Evolutionary conservation across 495 filamentous ascomycete genomes (phyloP).

Genomic region (Tuber microsphaerosporum): DNA sequence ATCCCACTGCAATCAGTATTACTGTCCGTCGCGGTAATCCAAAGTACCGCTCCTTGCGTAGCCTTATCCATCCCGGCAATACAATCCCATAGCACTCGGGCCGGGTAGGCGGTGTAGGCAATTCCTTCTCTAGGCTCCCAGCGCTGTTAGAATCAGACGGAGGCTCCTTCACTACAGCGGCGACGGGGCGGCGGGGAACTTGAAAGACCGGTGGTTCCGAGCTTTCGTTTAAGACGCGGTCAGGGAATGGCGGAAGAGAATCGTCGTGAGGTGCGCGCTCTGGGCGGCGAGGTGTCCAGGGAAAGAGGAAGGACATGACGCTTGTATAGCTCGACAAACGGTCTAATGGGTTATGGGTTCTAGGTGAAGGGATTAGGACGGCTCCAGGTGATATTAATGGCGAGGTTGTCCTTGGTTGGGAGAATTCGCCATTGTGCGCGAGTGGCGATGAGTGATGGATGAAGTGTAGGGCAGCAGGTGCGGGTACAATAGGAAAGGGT

Average conservation of each 20-base stretch:
- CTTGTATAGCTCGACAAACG: background rate
- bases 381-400: background rate
- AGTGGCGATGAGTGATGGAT: background rate
- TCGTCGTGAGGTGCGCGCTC: background rate
- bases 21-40: constrained; percentile 18
- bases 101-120: background rate
- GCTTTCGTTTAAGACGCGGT: background rate
- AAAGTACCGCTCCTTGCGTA: constrained; percentile 9
- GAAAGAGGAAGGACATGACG: background rate
- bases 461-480: background rate
- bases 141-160: background rate
- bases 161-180: background rate
- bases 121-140: background rate
- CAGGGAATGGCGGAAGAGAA: background rate
- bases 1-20: constrained; percentile 38
- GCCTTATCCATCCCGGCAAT: background rate
- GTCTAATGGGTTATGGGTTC: background rate
- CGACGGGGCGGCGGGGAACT: background rate
- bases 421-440: background rate
- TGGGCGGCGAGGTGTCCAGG: background rate
- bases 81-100: background rate
- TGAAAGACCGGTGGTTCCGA: background rate
- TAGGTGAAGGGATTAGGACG: background rate
- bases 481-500: background rate
- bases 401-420: constrained; percentile 1